Conservation (phyloP, 2,329 filamentous ascomycete genomes). For the Ceratocystis huliohia region DNA sequence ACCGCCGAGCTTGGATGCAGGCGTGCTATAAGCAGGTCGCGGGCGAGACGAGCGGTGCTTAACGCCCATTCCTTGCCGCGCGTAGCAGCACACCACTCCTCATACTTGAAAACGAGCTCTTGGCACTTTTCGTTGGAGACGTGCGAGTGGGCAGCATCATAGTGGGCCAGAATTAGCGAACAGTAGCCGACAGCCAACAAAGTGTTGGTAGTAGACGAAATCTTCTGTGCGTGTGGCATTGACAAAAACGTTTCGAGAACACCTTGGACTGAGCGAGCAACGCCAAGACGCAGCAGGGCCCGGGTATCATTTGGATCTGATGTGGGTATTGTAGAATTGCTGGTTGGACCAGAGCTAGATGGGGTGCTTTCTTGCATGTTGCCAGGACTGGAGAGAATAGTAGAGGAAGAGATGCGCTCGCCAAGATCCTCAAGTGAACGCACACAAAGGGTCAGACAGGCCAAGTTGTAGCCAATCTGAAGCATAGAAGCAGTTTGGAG, state of each 20-base stretch:
- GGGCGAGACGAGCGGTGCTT: slow-evolving; percentile 17
- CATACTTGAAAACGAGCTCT: slow-evolving; percentile 19
- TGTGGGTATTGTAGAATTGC: neutral
- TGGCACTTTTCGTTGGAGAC: slow-evolving; percentile 15
- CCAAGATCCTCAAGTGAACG: slow-evolving; percentile 19
- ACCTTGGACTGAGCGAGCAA: slow-evolving; percentile 16
- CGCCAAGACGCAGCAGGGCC: slow-evolving; percentile 15
- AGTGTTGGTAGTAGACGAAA: slow-evolving; percentile 20
- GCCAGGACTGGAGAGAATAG: slow-evolving; percentile 11
- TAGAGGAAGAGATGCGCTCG: slow-evolving; percentile 17
- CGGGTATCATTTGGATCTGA: slow-evolving; percentile 13
- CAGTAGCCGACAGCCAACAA: slow-evolving; percentile 19
- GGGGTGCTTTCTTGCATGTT: slow-evolving; percentile 12
- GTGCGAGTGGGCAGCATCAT: slow-evolving; percentile 19
- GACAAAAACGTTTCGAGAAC: slow-evolving; percentile 19
- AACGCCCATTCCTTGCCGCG: slow-evolving; percentile 21
- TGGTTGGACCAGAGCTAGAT: slow-evolving; percentile 14
- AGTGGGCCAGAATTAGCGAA: slow-evolving; percentile 19
- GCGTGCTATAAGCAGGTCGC: slow-evolving; percentile 19
- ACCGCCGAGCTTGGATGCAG: slow-evolving; percentile 9
- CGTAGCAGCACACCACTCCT: slow-evolving; percentile 17
- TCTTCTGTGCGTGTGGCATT: slow-evolving; percentile 19
- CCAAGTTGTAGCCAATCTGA: slow-evolving; percentile 20
- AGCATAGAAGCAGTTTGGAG: slow-evolving; percentile 19
- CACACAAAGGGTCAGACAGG: slow-evolving; percentile 19